These are phyloP conservation scores for Cladorrhinum sp. DNA, from an alignment of 2,329 filamentous ascomycete genomes.

Conservation along the genomic window DNA sequence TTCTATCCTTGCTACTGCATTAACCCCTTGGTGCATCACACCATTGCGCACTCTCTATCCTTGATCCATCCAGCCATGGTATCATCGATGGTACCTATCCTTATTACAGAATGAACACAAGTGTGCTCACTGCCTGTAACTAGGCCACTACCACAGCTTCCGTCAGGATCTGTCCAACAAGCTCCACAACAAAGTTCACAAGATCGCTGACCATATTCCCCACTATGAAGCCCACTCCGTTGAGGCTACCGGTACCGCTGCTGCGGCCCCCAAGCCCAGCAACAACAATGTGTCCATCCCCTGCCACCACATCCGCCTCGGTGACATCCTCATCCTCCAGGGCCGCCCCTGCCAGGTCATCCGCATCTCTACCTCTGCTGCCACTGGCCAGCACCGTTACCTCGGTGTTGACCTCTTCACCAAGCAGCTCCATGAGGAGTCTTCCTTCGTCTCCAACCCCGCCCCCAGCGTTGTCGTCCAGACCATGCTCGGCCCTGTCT, in stretches of 20 bases:
- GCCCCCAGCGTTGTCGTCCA: constrained; percentile 95
- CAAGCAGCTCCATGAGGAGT: constrained; percentile 99
- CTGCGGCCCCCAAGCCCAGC: constrained; percentile 35
- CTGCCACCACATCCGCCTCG: constrained; percentile 98
- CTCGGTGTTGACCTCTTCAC: constrained; percentile 99
- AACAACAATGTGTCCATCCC: constrained; percentile 93
- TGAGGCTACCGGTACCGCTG: constrained; percentile 44
- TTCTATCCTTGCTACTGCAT: constrained; percentile 16
- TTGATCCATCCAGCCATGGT: too few species aligned
- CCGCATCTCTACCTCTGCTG: constrained; percentile 95
- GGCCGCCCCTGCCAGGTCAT: constrained; percentile 99
- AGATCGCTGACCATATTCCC: constrained; percentile 54
- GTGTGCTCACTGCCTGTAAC: constrained; percentile 21
- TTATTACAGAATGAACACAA: constrained; percentile 9
- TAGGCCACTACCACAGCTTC: constrained; percentile 60
- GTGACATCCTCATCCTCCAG: constrained; percentile 98
- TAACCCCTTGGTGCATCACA: constrained; percentile 8
- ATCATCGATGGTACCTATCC: constrained; percentile 10
- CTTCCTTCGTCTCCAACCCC: constrained; percentile 94
- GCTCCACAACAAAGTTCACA: constrained; percentile 41
- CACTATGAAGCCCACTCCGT: constrained; percentile 47
- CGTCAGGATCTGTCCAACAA: constrained; percentile 52
- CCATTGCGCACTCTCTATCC: constrained; percentile 10
- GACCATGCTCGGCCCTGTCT: constrained; percentile 98
- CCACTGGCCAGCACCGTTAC: constrained; percentile 99